These are phyloP conservation scores for Wallacemonas sp. DNA, from an alignment of 208 protist genomes.

Conservation along the genomic window DNA sequence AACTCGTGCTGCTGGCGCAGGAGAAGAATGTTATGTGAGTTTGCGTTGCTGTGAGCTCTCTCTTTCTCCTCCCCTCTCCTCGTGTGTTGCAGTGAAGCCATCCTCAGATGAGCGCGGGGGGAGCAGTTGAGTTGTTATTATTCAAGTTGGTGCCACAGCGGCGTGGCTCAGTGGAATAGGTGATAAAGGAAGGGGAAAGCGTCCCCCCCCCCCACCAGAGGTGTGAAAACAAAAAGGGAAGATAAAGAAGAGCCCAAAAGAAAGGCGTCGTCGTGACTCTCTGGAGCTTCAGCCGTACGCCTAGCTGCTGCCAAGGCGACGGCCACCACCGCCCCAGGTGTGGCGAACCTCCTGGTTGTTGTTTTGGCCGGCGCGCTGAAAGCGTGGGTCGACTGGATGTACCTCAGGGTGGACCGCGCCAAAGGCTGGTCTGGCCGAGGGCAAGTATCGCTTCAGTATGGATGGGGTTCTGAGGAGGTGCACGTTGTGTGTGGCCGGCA, in stretches of 20 bases:
- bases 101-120: neutral
- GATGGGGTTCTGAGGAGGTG: constrained; percentile 49
- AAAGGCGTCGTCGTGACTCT: no score
- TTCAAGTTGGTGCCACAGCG: neutral
- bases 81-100: neutral
- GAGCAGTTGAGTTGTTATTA: neutral
- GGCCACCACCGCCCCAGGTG: constrained; percentile 27
- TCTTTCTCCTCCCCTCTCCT: constrained; percentile 3
- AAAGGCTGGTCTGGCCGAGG: constrained; percentile 14
- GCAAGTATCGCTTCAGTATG: constrained; percentile 44
- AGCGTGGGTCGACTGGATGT: constrained; percentile 33
- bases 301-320: constrained; percentile 21
- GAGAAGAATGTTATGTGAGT: no score
- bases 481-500: constrained; percentile 58
- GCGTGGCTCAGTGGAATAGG: neutral
- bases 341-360: constrained; percentile 11
- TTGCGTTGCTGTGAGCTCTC: neutral
- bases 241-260: constrained; percentile 1
- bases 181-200: no score
- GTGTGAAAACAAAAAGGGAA: neutral
- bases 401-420: constrained; percentile 16
- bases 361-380: constrained; percentile 15
- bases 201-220: no score
- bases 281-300: no score
- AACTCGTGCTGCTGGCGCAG: neutral